Conservation (phyloP, 1,284 basidiomycete genomes). For the Thecaphora thlaspeos region DNA sequence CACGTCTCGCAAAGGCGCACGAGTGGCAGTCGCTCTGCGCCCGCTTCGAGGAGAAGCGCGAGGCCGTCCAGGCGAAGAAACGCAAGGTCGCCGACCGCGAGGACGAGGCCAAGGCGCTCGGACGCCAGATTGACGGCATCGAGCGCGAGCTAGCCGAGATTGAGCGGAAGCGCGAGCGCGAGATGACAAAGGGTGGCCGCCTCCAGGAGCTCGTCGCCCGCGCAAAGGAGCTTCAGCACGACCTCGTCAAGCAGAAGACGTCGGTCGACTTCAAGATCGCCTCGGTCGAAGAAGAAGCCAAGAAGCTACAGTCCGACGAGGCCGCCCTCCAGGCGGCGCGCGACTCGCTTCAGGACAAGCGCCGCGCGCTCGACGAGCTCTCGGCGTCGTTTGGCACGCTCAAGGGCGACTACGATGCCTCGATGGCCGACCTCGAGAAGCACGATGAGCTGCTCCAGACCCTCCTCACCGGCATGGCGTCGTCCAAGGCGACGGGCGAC, state of each 20-base stretch:
- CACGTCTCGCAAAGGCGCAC: conserved; percentile 78
- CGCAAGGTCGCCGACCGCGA: conserved; percentile 54
- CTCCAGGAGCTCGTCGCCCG: conserved; percentile 75
- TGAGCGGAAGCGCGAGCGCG: conserved; percentile 63
- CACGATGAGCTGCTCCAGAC: conserved; percentile 94
- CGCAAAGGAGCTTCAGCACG: conserved; percentile 76
- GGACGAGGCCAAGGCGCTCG: conserved; percentile 55
- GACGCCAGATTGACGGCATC: conserved; percentile 56
- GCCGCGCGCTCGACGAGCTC: conserved; percentile 19
- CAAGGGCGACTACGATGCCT: conserved; percentile 66
- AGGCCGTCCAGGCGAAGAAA: conserved; percentile 53
- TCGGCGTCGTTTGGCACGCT: conserved; percentile 57
- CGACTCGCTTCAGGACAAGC: conserved; percentile 61
- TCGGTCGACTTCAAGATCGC: conserved; percentile 80
- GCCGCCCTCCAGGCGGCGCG: conserved; percentile 59
- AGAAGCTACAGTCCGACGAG: conserved; percentile 65
- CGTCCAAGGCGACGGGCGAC: conserved; percentile 63
- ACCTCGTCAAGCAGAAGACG: conserved; percentile 80
- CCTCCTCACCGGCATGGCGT: conserved; percentile 84
- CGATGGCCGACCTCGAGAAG: conserved; percentile 69
- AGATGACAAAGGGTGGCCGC: conserved; percentile 72
- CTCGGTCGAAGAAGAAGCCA: conserved; percentile 77
- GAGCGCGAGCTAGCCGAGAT: conserved; percentile 63
- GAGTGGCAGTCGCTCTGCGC: conserved; percentile 69
- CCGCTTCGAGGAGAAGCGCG: conserved; percentile 58